These are phyloP conservation scores for Starmerella bombicola DNA, from an alignment of 805 yeast species.

Conservation along the genomic window DNA sequence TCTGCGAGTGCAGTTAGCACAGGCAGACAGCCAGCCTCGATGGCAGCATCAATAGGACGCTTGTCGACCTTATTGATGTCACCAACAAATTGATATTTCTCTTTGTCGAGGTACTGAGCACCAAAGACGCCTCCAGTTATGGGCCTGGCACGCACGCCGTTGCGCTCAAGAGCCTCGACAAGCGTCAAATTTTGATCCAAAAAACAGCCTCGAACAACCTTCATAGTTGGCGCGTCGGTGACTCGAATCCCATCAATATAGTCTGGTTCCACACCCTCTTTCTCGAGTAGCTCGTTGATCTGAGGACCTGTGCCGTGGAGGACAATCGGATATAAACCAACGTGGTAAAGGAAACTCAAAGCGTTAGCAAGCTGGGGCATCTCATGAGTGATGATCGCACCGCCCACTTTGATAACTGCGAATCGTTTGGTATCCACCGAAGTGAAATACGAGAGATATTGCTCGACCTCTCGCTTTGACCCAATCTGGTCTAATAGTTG, in stretches of 20 bases:
- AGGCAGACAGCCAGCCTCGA: constrained; percentile 92
- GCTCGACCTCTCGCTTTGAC: constrained; percentile 95
- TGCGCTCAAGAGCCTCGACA: constrained; percentile 87
- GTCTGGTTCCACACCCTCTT: constrained; percentile 89
- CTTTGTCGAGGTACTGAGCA: constrained; percentile 83
- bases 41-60: constrained; percentile 83
- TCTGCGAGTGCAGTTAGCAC: constrained; percentile 94
- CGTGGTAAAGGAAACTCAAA: constrained; percentile 89
- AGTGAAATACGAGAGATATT: constrained; percentile 89
- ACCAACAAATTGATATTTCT: constrained; percentile 87
- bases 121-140: constrained; percentile 94
- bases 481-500: constrained; percentile 93
- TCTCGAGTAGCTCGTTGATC: constrained; percentile 84
- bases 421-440: constrained; percentile 84
- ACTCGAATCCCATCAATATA: constrained; percentile 94
- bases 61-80: constrained; percentile 76
- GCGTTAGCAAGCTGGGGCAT: constrained; percentile 89
- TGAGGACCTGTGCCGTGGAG: constrained; percentile 99
- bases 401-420: constrained; percentile 98
- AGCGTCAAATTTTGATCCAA: constrained; percentile 87
- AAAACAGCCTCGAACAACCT: constrained; percentile 89
- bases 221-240: constrained; percentile 89
- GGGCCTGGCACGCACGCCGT: constrained; percentile 98
- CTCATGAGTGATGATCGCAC: constrained; percentile 94
- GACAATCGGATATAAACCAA: constrained; percentile 92